Evolutionary conservation across 768 basidiomycete species (phyloP), one percentile per base, ranked within the genome.

Genomic region (Lactifluus subvellereus): DNA sequence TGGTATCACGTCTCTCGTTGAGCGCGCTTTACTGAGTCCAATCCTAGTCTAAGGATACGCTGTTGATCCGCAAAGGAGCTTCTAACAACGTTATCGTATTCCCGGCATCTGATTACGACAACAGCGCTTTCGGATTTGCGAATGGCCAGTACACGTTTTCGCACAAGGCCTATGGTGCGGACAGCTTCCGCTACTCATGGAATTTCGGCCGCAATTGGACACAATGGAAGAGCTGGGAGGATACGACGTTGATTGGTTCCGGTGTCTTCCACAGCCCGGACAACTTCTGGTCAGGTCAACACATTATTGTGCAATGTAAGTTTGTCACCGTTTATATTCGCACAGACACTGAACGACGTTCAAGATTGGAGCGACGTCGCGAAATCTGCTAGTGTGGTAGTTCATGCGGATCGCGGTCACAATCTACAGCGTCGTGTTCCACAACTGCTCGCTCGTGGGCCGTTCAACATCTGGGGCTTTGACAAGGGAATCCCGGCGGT

Each of bases 381-480:
- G 1, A 69, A 83, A 60, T 87, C 89, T 3, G 76, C 86, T 6
- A 77, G 81, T 35, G 80, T 84, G 45, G 84, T 91, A 42, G 76
- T 92, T 11, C 94, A 96, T 67, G 88, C 89, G 18, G 94, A 97
- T 70, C 72, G 78, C 62, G 80, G 80, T 48, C 89, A 82, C 72
- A 73, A 71, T 7, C 80, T 79, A 3, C 72, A 77, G 54, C 87
- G 94, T 69, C 88, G 92, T 30, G 87, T 91, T 33, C 94, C 94
- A 27, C 92, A 94, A 69, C 79, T 95, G 68, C 76, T 97, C 57
- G 89, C 85, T 49, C 88, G 94, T 68, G 94, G 94, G 54, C 85
- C 87, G 0, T 97, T 91, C 82, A 97, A 97, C 70, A 75, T 81
- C 42, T 97, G 93, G 92, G 94, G 94, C 59, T 94, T 84, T 72